Base-by-base conservation (phyloP, 495 filamentous ascomycete genomes). In the Hyaloscypha finlandica region DNA sequence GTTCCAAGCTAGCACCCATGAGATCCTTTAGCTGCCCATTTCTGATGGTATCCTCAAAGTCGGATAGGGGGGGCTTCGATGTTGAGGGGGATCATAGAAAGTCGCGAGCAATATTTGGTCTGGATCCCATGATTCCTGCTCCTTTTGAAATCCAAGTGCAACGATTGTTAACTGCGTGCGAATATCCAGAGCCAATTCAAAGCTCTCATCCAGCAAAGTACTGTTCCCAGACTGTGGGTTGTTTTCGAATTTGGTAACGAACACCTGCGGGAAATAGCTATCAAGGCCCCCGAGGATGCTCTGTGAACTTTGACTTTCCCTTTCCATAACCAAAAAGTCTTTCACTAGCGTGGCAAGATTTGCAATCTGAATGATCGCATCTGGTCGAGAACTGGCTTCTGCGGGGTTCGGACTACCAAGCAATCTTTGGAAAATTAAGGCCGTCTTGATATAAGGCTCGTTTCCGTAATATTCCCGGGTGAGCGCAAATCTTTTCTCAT, bases 341-440 rank as follows among this genome's bases (percentile, higher is more conserved):
- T 70, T 78, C 4, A 74, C 69, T n/a, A 81, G 67, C 2, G 69
- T 64, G n/a, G 77, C 73, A 37, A 83, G 54, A 68, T 83, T 83
- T n/a, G 80, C 78, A 9, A 73, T 70, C 30, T 81, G 74, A 3
- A 83, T 48, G 22, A 81, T 66, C 19, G 71, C 62, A 68, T 81
- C 77, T 11, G 77, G 74, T 14, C 74, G 71, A 57, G 66, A 75
- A 22, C 64, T 63, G 11, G 63, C 70, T 5, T 61, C 61, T 8
- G 59, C 61, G 32, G 58, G 56, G 45, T 77, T 70, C 64, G 65
- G 53, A 65, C 12, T 65, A 9, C 70, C 69, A 29, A 79, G 63
- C 16, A 80, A 55, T 35, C 68, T 70, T 8, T 69, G 69, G 5
- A 74, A 57, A 6, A 77, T 64, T 11, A 71, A 66, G 16, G 45